A percentile compares a stretch with the other conserved stretches of the same genome.
Evolutionary conservation across 2,329 filamentous ascomycete species (phyloP).

Genomic region (Verticillium albo-atrum): DNA sequence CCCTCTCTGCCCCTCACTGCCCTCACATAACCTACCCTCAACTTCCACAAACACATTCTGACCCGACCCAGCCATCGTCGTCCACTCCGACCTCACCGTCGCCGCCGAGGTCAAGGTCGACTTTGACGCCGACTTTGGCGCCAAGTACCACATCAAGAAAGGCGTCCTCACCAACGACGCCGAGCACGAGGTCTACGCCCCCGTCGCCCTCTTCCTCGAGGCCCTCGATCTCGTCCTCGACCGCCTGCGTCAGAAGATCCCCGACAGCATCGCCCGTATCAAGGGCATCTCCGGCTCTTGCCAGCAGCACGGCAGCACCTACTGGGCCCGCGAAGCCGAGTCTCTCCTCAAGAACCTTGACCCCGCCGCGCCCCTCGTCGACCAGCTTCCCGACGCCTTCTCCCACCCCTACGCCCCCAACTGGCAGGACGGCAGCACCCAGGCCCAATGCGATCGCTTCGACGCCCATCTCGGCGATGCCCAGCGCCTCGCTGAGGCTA

Average conservation of each 20-base stretch:
- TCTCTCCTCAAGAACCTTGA: slow-evolving; percentile 54
- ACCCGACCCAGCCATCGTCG: slow-evolving; percentile 62
- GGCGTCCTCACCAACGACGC: slow-evolving; percentile 78
- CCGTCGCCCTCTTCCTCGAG: slow-evolving; percentile 92
- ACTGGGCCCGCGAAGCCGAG: slow-evolving; percentile 75
- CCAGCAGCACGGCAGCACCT: slow-evolving; percentile 97
- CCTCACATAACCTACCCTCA: background rate
- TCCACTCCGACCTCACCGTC: slow-evolving; percentile 77
- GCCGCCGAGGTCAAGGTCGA: slow-evolving; percentile 86
- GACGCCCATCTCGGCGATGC: slow-evolving; percentile 65
- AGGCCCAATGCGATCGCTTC: slow-evolving; percentile 85
- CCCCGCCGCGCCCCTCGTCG: slow-evolving; percentile 50
- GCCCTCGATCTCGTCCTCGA: slow-evolving; percentile 80
- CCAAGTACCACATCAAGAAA: slow-evolving; percentile 76
- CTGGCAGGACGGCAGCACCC: slow-evolving; percentile 97
- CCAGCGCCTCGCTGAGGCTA: slow-evolving; percentile 68
- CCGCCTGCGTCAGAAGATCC: slow-evolving; percentile 62
- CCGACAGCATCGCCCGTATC: slow-evolving; percentile 66
- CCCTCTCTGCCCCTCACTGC: background rate
- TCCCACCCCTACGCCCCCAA: slow-evolving; percentile 88
- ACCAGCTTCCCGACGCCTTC: slow-evolving; percentile 70
- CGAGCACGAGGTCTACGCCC: slow-evolving; percentile 87
- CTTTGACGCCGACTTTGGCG: slow-evolving; percentile 78
- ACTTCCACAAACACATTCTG: background rate
- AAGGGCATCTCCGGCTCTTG: slow-evolving; percentile 85